Percentiles rank a stretch among this genome's conserved stretches.
Evolutionary conservation across 1,284 basidiomycete species (phyloP).

Genomic region (Tilletia walkeri): DNA sequence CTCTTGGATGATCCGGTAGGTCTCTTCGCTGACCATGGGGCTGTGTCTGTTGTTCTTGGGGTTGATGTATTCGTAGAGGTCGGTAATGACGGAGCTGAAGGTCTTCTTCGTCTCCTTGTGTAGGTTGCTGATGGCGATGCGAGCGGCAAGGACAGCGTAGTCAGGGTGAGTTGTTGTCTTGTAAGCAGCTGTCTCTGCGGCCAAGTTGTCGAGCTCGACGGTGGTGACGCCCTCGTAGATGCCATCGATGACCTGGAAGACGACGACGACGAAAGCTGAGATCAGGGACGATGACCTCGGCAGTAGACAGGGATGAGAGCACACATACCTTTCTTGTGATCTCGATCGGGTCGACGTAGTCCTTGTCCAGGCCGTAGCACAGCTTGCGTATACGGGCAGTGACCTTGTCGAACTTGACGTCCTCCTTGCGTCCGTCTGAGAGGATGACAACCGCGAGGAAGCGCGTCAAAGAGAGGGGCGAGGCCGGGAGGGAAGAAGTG

Average conservation of each 20-base stretch:
- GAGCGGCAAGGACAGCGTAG: slow-evolving; percentile 95
- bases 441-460: not conserved
- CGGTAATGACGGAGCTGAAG: slow-evolving; percentile 86
- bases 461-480: not conserved
- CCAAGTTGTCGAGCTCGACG: slow-evolving; percentile 78
- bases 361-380: slow-evolving; percentile 90
- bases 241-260: slow-evolving; percentile 87
- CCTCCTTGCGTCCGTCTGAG: slow-evolving; percentile 24
- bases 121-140: slow-evolving; percentile 96
- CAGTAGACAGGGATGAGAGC: not conserved
- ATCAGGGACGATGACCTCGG: not conserved
- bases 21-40: slow-evolving; percentile 88
- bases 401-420: slow-evolving; percentile 53
- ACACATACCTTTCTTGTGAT: slow-evolving; percentile 50
- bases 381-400: slow-evolving; percentile 84
- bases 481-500: not conserved
- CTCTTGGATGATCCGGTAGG: slow-evolving; percentile 77
- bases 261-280: slow-evolving; percentile 56
- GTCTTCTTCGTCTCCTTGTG: slow-evolving; percentile 99
- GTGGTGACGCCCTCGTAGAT: slow-evolving; percentile 96
- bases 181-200: slow-evolving; percentile 92
- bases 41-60: slow-evolving; percentile 81
- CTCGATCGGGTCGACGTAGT: slow-evolving; percentile 92
- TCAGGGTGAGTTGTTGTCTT: slow-evolving; percentile 92
- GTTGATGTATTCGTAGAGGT: slow-evolving; percentile 91